Evolutionary conservation across 2,329 filamentous ascomycete genomes (phyloP), one percentile per base, ranked within the genome.

Genomic region (Alternaria angustiovoidea): DNA sequence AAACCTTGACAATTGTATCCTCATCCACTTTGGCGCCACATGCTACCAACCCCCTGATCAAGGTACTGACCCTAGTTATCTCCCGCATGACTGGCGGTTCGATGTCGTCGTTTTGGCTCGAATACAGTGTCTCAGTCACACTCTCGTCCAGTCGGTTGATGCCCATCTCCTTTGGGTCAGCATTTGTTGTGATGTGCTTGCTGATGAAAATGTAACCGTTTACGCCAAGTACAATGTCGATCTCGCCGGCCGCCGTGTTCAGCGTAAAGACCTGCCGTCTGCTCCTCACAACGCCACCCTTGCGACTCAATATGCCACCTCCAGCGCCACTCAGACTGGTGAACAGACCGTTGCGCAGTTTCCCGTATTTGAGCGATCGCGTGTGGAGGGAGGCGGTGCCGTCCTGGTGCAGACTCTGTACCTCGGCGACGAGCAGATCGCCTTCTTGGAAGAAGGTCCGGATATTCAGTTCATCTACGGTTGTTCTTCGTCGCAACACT

Each of bases 141-240:
- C 84, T 89, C 81, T 99, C 95, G 78, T 98, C 95, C 77, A 97
- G 86, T 66, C 91, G 87, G 54, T 93, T 96, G 72, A 97, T 92
- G 2, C 85, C 85, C 9, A 82, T 88, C 75, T 83, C 84, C 55
- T 81, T 82, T 14, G 80, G 81, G n/a, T 82, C 81, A 43, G 85
- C 79, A 2, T 72, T 78, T 3, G 85, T 86, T 67, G 91, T 89
- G 7, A 91, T 82, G 71, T 96, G 93, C 81, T 92, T 94, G 79
- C 90, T 89, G 73, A 98, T 94, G 91, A 93, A 99, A 59, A 98
- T 93, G 76, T 96, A 98, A 1, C 95, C 95, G 73, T 99, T 99
- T 39, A 99, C 95, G 2, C 95, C 95, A 1, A 99, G 84, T 53
- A 97, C 86, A 7, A 98, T 88, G 75, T 97, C 92, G 28, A 99